These are phyloP conservation scores for Vanilla planifolia DNA, from an alignment of 106 monocot species.

Conservation along the genomic window DNA sequence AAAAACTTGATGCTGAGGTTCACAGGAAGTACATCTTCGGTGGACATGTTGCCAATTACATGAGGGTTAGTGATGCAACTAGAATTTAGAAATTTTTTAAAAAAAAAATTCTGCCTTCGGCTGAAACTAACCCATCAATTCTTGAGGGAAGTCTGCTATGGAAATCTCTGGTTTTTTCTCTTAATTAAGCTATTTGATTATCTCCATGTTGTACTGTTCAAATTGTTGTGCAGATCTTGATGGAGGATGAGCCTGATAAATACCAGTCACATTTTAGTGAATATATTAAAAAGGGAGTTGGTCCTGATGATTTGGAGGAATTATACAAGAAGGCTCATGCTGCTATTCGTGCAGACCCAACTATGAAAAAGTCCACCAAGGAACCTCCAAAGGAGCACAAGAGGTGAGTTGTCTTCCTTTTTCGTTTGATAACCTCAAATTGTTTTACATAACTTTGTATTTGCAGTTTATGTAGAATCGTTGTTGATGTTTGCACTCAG, in stretches of 20 bases:
- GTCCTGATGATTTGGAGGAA: constrained; percentile 59
- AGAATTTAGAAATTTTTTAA: too few relatives aligned
- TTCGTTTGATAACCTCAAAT: too few relatives aligned
- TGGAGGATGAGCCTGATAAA: constrained; percentile 94
- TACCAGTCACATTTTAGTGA: constrained; percentile 73
- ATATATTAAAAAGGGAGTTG: constrained; percentile 68
- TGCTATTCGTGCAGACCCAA: constrained; percentile 87
- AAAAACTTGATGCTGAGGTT: constrained; percentile 76
- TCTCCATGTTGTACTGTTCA: too few relatives aligned
- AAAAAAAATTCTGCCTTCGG: too few relatives aligned
- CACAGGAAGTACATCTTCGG: constrained; percentile 93
- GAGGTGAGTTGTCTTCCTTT: constrained; percentile 65
- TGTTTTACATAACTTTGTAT: too few relatives aligned
- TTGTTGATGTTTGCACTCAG: too few relatives aligned
- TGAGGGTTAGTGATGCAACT: constrained; percentile 42
- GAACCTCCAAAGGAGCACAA: constrained; percentile 71
- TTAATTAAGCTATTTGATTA: neutral
- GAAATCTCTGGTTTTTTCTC: too few relatives aligned
- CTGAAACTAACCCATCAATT: too few relatives aligned
- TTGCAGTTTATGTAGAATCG: too few relatives aligned
- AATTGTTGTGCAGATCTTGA: constrained; percentile 29
- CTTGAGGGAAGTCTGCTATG: too few relatives aligned
- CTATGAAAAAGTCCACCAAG: constrained; percentile 51
- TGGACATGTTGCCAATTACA: constrained; percentile 83
- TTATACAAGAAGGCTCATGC: constrained; percentile 95